Evolutionary conservation across 176 grass and related monocot genomes (phyloP).

Genomic region (Alloteropsis semialata): DNA sequence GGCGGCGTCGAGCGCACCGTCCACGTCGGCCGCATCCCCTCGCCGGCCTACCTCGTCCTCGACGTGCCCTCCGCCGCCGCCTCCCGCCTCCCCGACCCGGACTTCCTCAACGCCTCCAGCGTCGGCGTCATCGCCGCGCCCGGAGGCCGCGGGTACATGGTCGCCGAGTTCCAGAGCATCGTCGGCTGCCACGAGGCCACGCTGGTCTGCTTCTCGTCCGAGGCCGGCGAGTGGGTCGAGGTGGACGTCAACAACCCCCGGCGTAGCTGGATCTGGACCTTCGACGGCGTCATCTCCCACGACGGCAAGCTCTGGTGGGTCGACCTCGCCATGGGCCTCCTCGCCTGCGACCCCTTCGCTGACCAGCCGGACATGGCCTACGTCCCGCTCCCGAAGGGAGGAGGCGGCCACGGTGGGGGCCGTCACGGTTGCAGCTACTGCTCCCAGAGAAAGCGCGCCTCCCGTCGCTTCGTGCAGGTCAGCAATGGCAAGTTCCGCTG

Average conservation of each 20-base stretch:
- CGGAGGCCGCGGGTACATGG: background rate
- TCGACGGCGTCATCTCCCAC: background rate
- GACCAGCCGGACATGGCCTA: background rate
- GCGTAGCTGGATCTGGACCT: background rate
- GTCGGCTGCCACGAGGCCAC: background rate
- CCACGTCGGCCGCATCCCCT: background rate
- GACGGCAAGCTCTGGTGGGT: slow-evolving; percentile 6
- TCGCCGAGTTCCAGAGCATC: background rate
- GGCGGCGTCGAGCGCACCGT: background rate
- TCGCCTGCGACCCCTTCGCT: background rate
- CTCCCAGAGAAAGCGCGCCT: background rate
- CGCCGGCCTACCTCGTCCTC: background rate
- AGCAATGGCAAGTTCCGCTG: background rate
- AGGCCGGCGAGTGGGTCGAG: background rate
- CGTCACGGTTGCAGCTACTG: background rate
- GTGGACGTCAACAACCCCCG: background rate
- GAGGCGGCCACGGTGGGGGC: background rate
- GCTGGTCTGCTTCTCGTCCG: background rate
- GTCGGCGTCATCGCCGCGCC: background rate
- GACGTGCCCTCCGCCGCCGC: background rate
- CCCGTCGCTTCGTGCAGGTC: background rate
- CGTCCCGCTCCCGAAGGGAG: background rate
- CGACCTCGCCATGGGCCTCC: background rate
- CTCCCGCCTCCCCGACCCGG: background rate
- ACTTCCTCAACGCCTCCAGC: background rate